Base-by-base conservation (phyloP, 257 asterid species). In the Nicotiana attenuata region DNA sequence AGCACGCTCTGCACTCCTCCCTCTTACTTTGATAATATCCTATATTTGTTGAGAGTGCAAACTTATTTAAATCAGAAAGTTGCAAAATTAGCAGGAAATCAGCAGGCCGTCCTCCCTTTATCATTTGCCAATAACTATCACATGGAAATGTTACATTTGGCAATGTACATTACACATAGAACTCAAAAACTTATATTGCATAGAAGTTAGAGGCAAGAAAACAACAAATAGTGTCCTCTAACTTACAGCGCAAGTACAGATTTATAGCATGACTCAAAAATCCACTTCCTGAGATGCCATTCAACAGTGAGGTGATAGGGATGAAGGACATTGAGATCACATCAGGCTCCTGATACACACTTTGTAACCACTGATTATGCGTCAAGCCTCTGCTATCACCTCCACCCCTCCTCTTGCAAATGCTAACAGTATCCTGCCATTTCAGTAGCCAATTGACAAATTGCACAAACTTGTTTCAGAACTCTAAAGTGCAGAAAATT, bases 381-480 rank as follows among this genome's bases (percentile, higher is more conserved):
- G 88, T 63, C 83, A 96, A 65, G 87, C 81, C 89, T 82, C 88
- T 78, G 84, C 69, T 84, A 86, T 89, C 97, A 82, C 85, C 89
- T 85, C 99, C 99, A 82, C 99, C 99, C 84, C 98, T 94, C 87
- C 98, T 92, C 82, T 94, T 96, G 94, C 88, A 92, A 85, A 96
- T 89, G 85, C 89, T 87, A 82, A 87, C 90, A 19, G 87, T 87
- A 67, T 94, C 99, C 99, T 96, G 89, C 87, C 61, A 80, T 83
- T 84, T 76, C 82, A 87, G 82, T 50, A 81, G 78, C 80, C 79
- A 82, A 83, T 78, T 65, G 83, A 85, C 84, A 85, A 71, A 52
- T 76, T 60, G 63, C 38, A 78, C 80, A 81, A 41, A 66, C 65
- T 66, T 80, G 59, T 83, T 61, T 60, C 60, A 50, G 84, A 33